Conservation (phyloP, 1,284 basidiomycete species). For the Albatrellus sp. region DNA sequence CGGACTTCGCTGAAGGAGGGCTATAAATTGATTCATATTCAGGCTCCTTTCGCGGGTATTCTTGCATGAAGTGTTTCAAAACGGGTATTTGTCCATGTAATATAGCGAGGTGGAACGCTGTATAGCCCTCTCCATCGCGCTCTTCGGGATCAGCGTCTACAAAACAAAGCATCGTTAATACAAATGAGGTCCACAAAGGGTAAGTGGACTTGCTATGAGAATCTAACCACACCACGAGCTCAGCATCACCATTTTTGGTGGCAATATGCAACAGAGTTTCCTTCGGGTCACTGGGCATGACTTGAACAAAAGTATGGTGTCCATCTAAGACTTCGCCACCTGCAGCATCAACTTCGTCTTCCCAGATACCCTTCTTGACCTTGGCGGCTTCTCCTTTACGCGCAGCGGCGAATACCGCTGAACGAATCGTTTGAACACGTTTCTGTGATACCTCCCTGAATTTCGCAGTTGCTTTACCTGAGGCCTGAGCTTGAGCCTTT, state of each 20-base stretch:
- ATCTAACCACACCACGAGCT: slow-evolving; percentile 55
- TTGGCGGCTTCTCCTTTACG: slow-evolving; percentile 34
- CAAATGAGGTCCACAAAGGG: not conserved
- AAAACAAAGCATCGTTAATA: slow-evolving; percentile 12
- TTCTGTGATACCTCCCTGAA: slow-evolving; percentile 32
- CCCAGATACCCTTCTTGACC: slow-evolving; percentile 56
- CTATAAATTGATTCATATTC: slow-evolving; percentile 38
- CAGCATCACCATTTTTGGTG: slow-evolving; percentile 35
- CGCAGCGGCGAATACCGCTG: slow-evolving; percentile 50
- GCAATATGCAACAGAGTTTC: slow-evolving; percentile 64
- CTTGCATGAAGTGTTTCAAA: slow-evolving; percentile 43
- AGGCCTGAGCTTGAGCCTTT: slow-evolving; percentile 38
- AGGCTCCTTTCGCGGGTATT: slow-evolving; percentile 36
- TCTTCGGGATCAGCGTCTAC: slow-evolving; percentile 63
- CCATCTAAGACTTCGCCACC: slow-evolving; percentile 53
- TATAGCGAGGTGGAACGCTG: slow-evolving; percentile 58
- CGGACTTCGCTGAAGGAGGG: slow-evolving; percentile 24
- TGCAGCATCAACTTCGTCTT: slow-evolving; percentile 53
- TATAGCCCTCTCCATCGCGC: slow-evolving; percentile 39
- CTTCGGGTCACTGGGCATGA: slow-evolving; percentile 34
- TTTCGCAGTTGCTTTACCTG: slow-evolving; percentile 38
- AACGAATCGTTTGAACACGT: slow-evolving; percentile 40
- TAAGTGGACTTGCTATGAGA: slow-evolving; percentile 39
- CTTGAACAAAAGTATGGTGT: slow-evolving; percentile 37
- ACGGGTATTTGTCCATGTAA: slow-evolving; percentile 34